Evolutionary conservation across 805 yeast genomes (phyloP).

Genomic region (Ogataea wickerhamii): DNA sequence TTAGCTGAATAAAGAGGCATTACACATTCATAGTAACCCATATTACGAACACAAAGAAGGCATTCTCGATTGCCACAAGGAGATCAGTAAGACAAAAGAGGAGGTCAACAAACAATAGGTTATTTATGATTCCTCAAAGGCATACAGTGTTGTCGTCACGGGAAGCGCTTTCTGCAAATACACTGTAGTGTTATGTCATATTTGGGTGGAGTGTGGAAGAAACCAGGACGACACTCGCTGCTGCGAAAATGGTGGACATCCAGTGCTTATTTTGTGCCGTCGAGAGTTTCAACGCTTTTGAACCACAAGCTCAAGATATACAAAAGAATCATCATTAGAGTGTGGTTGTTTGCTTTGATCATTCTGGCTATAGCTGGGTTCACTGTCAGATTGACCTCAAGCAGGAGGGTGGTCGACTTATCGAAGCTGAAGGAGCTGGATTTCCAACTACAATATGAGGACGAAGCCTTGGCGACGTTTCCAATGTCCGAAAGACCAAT

Average conservation of each 20-base stretch:
- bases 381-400: neutral
- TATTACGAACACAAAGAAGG: no score
- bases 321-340: conserved; percentile 10
- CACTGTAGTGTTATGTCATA: no score
- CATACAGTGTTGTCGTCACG: neutral
- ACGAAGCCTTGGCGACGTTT: conserved; percentile 8
- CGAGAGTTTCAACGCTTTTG: conserved; percentile 5
- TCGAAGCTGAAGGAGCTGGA: conserved; percentile 7
- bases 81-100: no score
- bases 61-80: no score
- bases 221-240: no score
- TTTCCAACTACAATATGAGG: conserved; percentile 21
- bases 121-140: neutral
- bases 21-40: no score
- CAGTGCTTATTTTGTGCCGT: no score
- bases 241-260: no score
- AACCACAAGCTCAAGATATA: conserved; percentile 14
- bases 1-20: no score
- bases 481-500: conserved; percentile 30
- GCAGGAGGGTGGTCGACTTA: conserved; percentile 4
- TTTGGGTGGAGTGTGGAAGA: no score
- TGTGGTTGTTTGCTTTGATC: conserved; percentile 14
- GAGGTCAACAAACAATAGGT: conserved; percentile 1
- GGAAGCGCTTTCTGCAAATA: no score
- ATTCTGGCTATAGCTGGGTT: neutral